Conservation (phyloP, 345 rosid species). For the Gossypium rotundifolium region DNA sequence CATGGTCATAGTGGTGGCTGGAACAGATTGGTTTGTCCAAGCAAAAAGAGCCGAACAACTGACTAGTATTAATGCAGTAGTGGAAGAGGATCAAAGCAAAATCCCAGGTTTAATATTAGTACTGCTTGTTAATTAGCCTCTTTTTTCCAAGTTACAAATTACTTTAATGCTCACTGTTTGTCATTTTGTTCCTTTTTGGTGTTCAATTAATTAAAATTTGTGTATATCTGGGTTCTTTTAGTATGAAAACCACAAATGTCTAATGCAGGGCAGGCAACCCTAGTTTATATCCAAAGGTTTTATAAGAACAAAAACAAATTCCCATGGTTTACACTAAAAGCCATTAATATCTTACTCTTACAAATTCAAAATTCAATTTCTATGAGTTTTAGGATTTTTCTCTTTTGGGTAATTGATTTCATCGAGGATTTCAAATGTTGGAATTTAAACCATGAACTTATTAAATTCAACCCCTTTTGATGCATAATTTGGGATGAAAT, state of each 20-base stretch:
- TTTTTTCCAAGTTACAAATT: not conserved
- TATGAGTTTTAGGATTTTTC: no score
- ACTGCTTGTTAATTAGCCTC: constrained; percentile 1
- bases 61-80: constrained; percentile 12
- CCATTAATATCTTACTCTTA: not conserved
- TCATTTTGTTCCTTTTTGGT: not conserved
- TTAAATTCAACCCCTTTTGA: no score
- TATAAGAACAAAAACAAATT: not conserved
- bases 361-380: no score
- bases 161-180: not conserved
- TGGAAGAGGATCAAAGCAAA: constrained; percentile 12
- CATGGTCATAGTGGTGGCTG: constrained; percentile 26
- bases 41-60: constrained; percentile 36
- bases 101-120: constrained; percentile 11
- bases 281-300: not conserved
- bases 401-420: no score
- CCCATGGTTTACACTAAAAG: not conserved
- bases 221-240: not conserved
- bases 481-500: no score
- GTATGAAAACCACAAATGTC: not conserved
- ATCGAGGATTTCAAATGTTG: no score
- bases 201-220: not conserved
- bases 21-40: constrained; percentile 41
- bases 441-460: no score
- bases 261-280: not conserved